Evolutionary conservation across 257 asterid species (phyloP).

Genomic region (Nicotiana attenuata): DNA sequence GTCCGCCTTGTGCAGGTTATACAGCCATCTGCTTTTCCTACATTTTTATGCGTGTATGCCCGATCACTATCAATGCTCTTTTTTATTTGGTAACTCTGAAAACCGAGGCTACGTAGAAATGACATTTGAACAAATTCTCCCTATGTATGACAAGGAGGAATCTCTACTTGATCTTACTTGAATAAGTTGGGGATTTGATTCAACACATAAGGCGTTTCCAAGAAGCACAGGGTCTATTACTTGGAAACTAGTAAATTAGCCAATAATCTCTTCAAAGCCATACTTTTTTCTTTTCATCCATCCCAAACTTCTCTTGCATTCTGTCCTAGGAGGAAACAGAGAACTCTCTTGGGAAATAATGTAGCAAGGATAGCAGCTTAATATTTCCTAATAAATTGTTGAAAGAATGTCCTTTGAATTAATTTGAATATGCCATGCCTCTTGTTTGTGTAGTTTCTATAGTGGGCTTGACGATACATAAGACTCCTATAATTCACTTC

Average conservation of each 20-base stretch:
- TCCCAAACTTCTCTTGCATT: not conserved
- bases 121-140: not conserved
- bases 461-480: not conserved
- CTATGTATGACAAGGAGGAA: not conserved
- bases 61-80: not conserved
- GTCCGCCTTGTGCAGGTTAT: slow-evolving; percentile 49
- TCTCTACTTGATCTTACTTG: not conserved
- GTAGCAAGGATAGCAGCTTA: not conserved
- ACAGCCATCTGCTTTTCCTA: not conserved
- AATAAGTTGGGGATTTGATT: not conserved
- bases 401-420: too few species aligned
- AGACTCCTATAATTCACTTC: not conserved
- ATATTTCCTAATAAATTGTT: not conserved
- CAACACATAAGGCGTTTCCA: not conserved
- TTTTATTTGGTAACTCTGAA: not conserved
- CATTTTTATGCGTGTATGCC: not conserved
- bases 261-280: not conserved
- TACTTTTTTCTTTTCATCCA: not conserved
- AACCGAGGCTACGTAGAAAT: not conserved
- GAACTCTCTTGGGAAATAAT: not conserved
- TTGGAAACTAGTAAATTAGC: not conserved
- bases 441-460: not conserved
- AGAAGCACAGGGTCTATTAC: not conserved
- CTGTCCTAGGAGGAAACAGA: not conserved
- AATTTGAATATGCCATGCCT: not conserved